Evolutionary conservation across 176 grass and related monocot genomes (phyloP).

Genomic region (Ensete ventricosum): DNA sequence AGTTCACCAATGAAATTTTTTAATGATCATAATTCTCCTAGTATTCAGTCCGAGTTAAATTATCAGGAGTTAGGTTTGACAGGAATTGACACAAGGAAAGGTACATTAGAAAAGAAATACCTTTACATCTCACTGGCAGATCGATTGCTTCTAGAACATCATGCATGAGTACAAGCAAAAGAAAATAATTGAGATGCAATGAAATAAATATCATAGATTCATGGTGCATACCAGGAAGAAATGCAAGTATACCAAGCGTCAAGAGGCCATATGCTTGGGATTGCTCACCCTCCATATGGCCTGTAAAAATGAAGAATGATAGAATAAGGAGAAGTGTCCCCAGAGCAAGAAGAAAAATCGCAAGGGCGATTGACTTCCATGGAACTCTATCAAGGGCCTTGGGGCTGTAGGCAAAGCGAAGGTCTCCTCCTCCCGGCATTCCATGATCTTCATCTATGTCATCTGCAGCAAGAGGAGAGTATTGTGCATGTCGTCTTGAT

Average conservation of each 20-base stretch:
- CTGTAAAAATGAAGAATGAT: conserved; percentile 72
- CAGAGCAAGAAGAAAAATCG: conserved; percentile 67
- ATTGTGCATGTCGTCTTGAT: conserved; percentile 43
- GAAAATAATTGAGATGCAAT: not conserved
- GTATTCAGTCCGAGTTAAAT: not conserved
- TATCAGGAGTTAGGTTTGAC: not conserved
- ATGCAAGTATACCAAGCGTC: conserved; percentile 72
- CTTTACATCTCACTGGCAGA: not conserved
- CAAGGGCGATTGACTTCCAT: conserved; percentile 82
- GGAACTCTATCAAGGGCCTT: conserved; percentile 60
- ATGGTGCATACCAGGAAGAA: conserved; percentile 75
- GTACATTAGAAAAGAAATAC: not conserved
- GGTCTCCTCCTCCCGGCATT: conserved; percentile 38
- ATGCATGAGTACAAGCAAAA: not conserved
- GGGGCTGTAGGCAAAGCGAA: conserved; percentile 66
- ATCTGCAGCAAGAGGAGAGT: conserved; percentile 40
- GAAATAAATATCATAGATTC: not conserved
- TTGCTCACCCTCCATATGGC: conserved; percentile 80
- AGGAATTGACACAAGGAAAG: not conserved
- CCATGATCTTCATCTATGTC: not conserved
- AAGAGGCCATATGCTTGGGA: conserved; percentile 76
- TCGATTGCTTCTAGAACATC: not conserved
- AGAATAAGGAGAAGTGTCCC: conserved; percentile 61
- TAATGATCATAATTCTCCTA: not conserved
- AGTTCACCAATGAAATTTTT: not conserved